Evolutionary conservation across 1,284 basidiomycete species (phyloP).

Genomic region (Rhodotorula mucilaginosa): DNA sequence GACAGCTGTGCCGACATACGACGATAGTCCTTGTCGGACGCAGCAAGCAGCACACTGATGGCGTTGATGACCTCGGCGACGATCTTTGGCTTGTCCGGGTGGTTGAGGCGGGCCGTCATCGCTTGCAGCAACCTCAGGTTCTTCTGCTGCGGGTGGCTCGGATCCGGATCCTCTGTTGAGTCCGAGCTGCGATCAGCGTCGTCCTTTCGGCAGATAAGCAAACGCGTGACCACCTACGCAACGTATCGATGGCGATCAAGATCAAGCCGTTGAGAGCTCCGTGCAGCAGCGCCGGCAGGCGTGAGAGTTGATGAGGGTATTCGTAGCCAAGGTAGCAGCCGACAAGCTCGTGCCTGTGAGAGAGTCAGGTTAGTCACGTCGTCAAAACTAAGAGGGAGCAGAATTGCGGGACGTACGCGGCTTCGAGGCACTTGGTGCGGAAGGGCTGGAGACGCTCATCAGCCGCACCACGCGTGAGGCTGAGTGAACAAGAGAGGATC

Average conservation of each 20-base stretch:
- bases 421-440: slow-evolving; percentile 7
- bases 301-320: slow-evolving; percentile 14
- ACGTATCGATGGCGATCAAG: slow-evolving; percentile 28
- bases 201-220: too few species aligned
- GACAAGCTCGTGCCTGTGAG: slow-evolving; percentile 21
- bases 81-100: slow-evolving; percentile 2
- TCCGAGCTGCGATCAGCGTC: too few species aligned
- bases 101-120: slow-evolving; percentile 2
- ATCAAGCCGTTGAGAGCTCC: slow-evolving; percentile 32
- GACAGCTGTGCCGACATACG: too few species aligned
- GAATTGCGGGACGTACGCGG: slow-evolving; percentile 18
- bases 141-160: slow-evolving; percentile 10
- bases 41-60: too few species aligned
- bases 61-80: slow-evolving; percentile 1
- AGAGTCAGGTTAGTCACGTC: background rate
- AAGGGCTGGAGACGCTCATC: slow-evolving; percentile 19
- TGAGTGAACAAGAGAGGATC: background rate
- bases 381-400: too few species aligned
- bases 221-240: slow-evolving; percentile 20
- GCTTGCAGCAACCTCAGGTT: slow-evolving; percentile 10
- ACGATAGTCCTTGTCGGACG: too few species aligned
- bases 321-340: slow-evolving; percentile 25
- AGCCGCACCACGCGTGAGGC: slow-evolving; percentile 29
- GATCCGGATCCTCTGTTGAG: slow-evolving; percentile 25
- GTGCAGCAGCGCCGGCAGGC: slow-evolving; percentile 11